A percentile compares a stretch with the other conserved stretches of the same genome.
Conservation (phyloP, 768 basidiomycete genomes). For the Mycena vulgaris region DNA sequence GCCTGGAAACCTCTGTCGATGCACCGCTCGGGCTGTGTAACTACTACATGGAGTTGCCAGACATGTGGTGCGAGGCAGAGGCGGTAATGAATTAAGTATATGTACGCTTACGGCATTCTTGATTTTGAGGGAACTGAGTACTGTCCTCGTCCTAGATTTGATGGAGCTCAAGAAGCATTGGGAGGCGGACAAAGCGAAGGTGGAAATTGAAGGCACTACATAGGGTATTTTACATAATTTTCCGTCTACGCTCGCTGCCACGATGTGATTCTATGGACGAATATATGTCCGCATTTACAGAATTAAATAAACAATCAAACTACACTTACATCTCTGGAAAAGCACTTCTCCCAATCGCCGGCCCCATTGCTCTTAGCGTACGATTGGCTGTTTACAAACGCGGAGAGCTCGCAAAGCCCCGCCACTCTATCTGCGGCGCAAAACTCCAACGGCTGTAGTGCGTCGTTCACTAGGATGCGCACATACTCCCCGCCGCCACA, state of each 20-base stretch:
- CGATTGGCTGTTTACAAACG: conserved; percentile 78
- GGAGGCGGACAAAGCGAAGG: too few species aligned
- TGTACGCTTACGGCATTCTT: too few species aligned
- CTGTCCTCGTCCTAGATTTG: too few species aligned
- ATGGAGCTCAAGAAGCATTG: too few species aligned
- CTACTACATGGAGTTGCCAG: neutral
- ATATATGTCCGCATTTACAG: too few species aligned
- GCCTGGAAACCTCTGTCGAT: conserved; percentile 6
- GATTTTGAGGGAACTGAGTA: too few species aligned
- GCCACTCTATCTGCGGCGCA: conserved; percentile 54
- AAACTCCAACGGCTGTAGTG: conserved; percentile 73
- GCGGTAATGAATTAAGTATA: too few species aligned
- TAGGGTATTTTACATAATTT: too few species aligned
- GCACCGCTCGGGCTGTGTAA: neutral
- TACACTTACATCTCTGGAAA: conserved; percentile 39
- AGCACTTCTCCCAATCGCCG: conserved; percentile 82
- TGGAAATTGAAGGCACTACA: too few species aligned
- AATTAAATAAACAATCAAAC: neutral
- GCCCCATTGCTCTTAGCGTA: conserved; percentile 79
- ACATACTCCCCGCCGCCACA: conserved; percentile 69
- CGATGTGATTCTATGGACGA: too few species aligned
- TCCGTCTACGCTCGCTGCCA: too few species aligned
- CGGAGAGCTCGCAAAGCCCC: neutral
- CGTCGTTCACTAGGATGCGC: conserved; percentile 86
- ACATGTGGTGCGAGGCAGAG: conserved; percentile 11